Conservation (phyloP, 164 flowering plant species). For the Macadamia tetraphylla region DNA sequence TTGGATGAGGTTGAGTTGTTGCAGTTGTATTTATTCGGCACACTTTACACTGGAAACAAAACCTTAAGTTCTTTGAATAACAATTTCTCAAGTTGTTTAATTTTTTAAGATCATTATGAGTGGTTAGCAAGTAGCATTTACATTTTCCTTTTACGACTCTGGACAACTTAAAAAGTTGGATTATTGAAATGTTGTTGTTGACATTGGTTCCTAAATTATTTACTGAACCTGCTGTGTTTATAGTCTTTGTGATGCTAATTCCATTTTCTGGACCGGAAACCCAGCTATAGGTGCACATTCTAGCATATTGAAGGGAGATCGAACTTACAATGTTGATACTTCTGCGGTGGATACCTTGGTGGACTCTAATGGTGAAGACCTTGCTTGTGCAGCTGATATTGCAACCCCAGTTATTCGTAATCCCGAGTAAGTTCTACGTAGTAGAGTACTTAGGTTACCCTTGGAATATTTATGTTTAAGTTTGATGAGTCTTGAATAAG, state of each 20-base stretch:
- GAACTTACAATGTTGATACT: conserved; percentile 10
- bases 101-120: no score
- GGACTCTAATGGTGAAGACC: conserved; percentile 18
- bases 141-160: no score
- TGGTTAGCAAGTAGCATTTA: no score
- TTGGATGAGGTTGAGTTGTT: no score
- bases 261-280: conserved; percentile 23
- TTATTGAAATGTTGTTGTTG: neutral
- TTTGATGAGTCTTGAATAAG: neutral
- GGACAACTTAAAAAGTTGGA: neutral
- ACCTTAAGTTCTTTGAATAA: no score
- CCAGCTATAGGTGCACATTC: conserved; percentile 12
- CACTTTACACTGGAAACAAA: no score
- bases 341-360: conserved; percentile 11
- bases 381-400: conserved; percentile 11
- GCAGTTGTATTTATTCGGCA: no score
- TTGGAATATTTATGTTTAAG: neutral
- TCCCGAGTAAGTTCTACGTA: conserved; percentile 25
- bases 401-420: conserved; percentile 9
- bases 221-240: neutral
- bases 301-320: conserved; percentile 15
- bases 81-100: no score
- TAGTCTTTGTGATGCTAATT: conserved; percentile 3
- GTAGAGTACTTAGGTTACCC: neutral
- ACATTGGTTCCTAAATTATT: neutral